A percentile compares a stretch with the other conserved stretches of the same genome.
Conservation (phyloP, 768 basidiomycete genomes). For the Lactarius hengduanensis region DNA sequence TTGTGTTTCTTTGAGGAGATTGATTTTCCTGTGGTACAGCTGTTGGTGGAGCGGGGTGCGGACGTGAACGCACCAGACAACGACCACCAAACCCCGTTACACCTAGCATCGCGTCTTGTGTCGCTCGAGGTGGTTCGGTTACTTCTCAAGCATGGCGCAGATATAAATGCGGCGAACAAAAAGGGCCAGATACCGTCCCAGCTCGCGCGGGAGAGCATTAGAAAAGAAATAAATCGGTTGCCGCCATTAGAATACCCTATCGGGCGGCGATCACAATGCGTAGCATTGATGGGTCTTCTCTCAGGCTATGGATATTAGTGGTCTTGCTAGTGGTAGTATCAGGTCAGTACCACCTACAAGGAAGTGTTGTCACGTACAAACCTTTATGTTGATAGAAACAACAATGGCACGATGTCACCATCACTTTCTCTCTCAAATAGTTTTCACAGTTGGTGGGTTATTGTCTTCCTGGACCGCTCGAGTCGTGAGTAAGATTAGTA, state of each 20-base stretch:
- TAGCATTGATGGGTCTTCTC: background rate
- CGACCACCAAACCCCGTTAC: background rate
- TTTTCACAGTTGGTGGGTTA: no score
- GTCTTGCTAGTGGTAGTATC: background rate
- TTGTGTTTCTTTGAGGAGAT: no score
- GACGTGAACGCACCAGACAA: background rate
- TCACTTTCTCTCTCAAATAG: no score
- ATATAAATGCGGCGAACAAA: background rate
- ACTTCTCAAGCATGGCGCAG: background rate
- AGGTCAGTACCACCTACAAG: background rate
- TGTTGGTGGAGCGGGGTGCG: background rate
- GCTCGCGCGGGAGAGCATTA: background rate
- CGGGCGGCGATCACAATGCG: background rate
- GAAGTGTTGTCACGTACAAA: background rate
- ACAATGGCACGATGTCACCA: no score
- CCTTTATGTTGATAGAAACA: background rate
- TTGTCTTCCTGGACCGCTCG: no score
- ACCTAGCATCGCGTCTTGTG: background rate
- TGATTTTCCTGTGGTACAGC: background rate
- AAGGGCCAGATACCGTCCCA: background rate
- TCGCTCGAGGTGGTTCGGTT: background rate
- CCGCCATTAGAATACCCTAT: background rate
- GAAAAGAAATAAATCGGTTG: background rate
- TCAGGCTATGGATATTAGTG: no score
- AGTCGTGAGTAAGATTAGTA: no score